phyloP scores from a whole-genome alignment of 1,284 basidiomycete species.

The Macrocybe sp. region DNA sequence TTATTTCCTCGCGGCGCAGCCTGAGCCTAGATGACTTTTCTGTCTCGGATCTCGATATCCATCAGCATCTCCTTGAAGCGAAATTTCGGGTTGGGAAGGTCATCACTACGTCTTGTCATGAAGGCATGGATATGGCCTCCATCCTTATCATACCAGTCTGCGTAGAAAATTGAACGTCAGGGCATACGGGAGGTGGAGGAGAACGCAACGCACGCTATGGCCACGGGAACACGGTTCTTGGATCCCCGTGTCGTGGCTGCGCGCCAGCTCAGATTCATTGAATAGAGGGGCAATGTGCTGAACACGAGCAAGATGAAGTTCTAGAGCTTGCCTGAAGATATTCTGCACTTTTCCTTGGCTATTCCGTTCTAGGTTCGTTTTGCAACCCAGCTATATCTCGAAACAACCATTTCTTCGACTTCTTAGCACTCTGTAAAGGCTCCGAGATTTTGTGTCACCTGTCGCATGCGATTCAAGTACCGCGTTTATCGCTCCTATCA shows the following conservation, averaged over 20 bases:
- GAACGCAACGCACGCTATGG: not conserved
- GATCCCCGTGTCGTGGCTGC: constrained; percentile 1
- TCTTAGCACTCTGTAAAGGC: no score
- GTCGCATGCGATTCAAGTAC: no score
- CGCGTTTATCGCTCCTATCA: no score
- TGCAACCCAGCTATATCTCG: no score
- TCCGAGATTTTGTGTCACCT: no score
- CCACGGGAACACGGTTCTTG: constrained; percentile 1
- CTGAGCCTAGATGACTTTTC: no score
- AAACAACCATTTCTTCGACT: no score
- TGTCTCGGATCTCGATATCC: no score
- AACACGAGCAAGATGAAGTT: constrained; percentile 1
- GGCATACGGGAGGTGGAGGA: not conserved
- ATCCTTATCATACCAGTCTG: constrained; percentile 2
- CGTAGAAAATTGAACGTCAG: not conserved
- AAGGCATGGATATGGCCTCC: constrained; percentile 3
- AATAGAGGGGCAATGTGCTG: not conserved
- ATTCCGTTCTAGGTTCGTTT: not conserved
- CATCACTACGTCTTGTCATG: constrained; percentile 2
- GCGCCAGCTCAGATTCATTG: constrained; percentile 1
- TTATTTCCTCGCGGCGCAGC: no score
- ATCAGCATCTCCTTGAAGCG: no score
- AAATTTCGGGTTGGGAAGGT: not conserved
- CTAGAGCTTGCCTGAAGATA: not conserved
- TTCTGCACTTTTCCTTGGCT: constrained; percentile 2